A percentile compares a stretch with the other conserved stretches of the same genome.
phyloP scores from a whole-genome alignment of 176 grass and related monocot genomes.

The Eleusine coracana region DNA sequence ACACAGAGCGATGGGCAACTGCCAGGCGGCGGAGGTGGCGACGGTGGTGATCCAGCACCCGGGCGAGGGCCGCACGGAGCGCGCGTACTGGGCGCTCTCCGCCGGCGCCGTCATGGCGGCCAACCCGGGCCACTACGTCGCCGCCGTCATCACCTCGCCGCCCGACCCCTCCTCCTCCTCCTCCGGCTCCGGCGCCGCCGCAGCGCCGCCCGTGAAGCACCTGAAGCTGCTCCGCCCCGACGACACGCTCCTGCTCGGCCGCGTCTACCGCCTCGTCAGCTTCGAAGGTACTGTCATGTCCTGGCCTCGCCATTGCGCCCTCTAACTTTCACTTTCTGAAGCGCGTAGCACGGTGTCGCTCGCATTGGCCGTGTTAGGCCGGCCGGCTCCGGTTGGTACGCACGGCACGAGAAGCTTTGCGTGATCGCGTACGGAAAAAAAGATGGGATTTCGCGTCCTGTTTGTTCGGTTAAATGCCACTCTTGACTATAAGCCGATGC shows the following conservation, averaged over 20 bases:
- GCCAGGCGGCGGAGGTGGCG: slow-evolving; percentile 86
- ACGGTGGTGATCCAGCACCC: slow-evolving; percentile 84
- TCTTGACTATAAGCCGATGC: background rate
- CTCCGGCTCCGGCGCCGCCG: background rate
- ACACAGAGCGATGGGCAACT: slow-evolving; percentile 67
- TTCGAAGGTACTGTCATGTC: slow-evolving; percentile 65
- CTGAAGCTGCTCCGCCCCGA: slow-evolving; percentile 96
- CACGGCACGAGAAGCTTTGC: background rate
- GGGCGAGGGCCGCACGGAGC: slow-evolving; percentile 62
- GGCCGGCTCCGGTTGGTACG: background rate
- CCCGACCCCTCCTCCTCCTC: slow-evolving; percentile 19
- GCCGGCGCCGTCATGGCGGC: slow-evolving; percentile 76
- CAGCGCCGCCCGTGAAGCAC: slow-evolving; percentile 55
- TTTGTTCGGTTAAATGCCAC: slow-evolving; percentile 28
- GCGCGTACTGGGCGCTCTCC: slow-evolving; percentile 64
- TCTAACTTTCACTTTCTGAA: background rate
- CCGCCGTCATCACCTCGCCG: slow-evolving; percentile 59
- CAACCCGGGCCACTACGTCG: slow-evolving; percentile 93
- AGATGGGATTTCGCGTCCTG: slow-evolving; percentile 6
- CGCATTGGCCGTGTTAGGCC: slow-evolving; percentile 20
- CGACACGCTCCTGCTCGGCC: slow-evolving; percentile 80
- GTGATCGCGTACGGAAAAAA: slow-evolving; percentile 12
- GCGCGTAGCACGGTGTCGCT: background rate
- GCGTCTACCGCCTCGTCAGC: slow-evolving; percentile 93
- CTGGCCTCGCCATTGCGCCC: background rate